These are phyloP conservation scores for Athelia sp. DNA, from an alignment of 1,284 basidiomycete genomes.

Conservation along the genomic window DNA sequence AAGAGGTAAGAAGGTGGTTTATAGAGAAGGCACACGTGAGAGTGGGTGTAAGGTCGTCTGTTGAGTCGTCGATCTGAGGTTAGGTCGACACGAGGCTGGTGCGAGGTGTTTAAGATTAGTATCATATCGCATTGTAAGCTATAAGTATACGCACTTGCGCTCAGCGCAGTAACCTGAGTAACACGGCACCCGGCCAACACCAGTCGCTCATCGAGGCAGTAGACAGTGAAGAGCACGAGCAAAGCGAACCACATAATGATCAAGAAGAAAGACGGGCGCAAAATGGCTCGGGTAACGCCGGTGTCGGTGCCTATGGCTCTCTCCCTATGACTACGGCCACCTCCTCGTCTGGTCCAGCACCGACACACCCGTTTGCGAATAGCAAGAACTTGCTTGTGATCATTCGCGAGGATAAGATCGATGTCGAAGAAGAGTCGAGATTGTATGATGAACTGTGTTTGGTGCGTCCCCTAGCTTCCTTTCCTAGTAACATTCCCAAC, in stretches of 20 bases:
- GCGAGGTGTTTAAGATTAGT: neutral
- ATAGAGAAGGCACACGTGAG: neutral
- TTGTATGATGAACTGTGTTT: slow-evolving; percentile 44
- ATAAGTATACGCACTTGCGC: no score
- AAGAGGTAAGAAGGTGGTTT: neutral
- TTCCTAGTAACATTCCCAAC: no score
- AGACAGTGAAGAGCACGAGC: no score
- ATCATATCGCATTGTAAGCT: no score
- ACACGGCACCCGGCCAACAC: no score
- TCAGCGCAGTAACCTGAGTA: no score
- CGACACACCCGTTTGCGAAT: slow-evolving; percentile 1
- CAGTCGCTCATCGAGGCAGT: no score
- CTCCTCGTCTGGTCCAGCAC: slow-evolving; percentile 1
- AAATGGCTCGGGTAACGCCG: no score
- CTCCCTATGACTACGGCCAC: neutral
- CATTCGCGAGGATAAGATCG: slow-evolving; percentile 28
- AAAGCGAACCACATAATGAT: no score
- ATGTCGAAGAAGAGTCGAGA: slow-evolving; percentile 41
- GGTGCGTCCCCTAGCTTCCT: slow-evolving; percentile 19
- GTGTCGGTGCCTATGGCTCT: no score
- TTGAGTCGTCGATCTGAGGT: no score
- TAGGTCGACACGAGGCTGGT: neutral
- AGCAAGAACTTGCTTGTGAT: slow-evolving; percentile 1
- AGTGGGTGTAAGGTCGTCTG: neutral
- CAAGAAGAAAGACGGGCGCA: no score